Percentiles rank a stretch among this genome's conserved stretches.
Conservation (phyloP, 495 filamentous ascomycete species). For the Penicillium maclennaniae region DNA sequence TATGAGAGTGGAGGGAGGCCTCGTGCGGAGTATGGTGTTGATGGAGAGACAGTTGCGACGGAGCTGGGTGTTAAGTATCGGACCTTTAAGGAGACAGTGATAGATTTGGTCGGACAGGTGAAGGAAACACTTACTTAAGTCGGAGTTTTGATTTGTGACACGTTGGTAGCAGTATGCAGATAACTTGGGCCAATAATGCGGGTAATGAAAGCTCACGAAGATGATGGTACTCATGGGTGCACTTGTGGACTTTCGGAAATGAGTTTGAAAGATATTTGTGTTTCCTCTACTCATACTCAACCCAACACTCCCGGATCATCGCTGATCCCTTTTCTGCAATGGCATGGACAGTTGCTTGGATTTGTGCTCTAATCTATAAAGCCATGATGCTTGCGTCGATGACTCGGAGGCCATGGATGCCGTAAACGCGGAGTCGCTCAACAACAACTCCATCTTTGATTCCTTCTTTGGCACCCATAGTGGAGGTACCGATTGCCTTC, state of each 20-base stretch:
- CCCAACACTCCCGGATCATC: constrained; percentile 37
- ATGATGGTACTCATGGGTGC: too few relatives aligned
- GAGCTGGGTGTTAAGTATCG: constrained; percentile 40
- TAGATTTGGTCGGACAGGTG: background rate
- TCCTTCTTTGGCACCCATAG: constrained; percentile 42
- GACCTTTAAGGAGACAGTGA: constrained; percentile 37
- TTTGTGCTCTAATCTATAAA: constrained; percentile 46
- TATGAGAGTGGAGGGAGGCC: constrained; percentile 27
- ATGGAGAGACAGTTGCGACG: constrained; percentile 37
- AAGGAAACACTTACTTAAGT: background rate
- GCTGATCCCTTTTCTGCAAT: constrained; percentile 49
- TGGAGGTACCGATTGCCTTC: constrained; percentile 46
- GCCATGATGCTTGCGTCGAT: constrained; percentile 55
- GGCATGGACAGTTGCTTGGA: constrained; percentile 53
- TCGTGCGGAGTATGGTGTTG: constrained; percentile 28
- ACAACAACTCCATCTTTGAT: constrained; percentile 45
- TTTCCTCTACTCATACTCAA: constrained; percentile 28
- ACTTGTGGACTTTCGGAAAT: background rate
- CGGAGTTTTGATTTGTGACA: background rate
- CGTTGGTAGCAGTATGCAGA: background rate
- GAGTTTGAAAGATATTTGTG: background rate
- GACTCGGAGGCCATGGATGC: constrained; percentile 45
- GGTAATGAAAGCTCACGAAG: too few relatives aligned
- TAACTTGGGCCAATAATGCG: too few relatives aligned
- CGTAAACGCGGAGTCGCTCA: constrained; percentile 43